Evolutionary conservation across 2,329 filamentous ascomycete genomes (phyloP), one percentile per base, ranked within the genome.

Genomic region (Phaeophleospora eucalypticola): DNA sequence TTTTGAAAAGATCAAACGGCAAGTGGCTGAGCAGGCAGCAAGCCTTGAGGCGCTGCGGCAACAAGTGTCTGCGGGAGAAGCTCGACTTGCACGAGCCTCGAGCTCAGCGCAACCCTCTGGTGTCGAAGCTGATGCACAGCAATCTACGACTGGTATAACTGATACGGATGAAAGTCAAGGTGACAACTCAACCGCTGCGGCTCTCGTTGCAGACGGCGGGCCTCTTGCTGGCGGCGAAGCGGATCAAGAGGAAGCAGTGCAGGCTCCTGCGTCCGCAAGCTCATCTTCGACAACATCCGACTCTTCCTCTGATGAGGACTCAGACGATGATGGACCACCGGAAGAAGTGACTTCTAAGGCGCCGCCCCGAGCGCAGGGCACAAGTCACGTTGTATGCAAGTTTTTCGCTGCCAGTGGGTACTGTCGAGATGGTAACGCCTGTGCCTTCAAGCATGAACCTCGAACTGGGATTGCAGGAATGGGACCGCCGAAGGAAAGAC

Each of bases 291-390:
- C 64, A 39, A 62, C 58, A 18, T 58, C 58, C 2, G 63, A 62
- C 14, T 59, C 51, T 2, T 60, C 49, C 3, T 56, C 52, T 3
- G 50, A 46, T 12, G 16, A 27, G 12, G 58, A 63, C 10, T 56
- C 58, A 1, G 59, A 66, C 46, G 60, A 61, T 45, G 65, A 69
- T 34, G 60, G 55, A 3, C 56, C 64, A 0, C 72, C 72, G 3
- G 67, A 71, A 41, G 52, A 67, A 33, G 49, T 59, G 10, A 65
- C 68, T 4, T 68, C 69, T 0, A 73, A 70, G 48, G 52, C 42
- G 36, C 21, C 49, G 33, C 16, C 36, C 46, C 20, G 32, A 16
- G 33, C 36, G 3, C n/a, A 38, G 7, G 37, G 39, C 10, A 50
- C 45, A 2, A 35, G 24, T 21, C 32, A 29, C 20, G 52, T 42